A percentile compares a stretch with the other conserved stretches of the same genome.
Conservation (phyloP, 2,329 filamentous ascomycete species). For the Teratosphaeria zuluensis region DNA sequence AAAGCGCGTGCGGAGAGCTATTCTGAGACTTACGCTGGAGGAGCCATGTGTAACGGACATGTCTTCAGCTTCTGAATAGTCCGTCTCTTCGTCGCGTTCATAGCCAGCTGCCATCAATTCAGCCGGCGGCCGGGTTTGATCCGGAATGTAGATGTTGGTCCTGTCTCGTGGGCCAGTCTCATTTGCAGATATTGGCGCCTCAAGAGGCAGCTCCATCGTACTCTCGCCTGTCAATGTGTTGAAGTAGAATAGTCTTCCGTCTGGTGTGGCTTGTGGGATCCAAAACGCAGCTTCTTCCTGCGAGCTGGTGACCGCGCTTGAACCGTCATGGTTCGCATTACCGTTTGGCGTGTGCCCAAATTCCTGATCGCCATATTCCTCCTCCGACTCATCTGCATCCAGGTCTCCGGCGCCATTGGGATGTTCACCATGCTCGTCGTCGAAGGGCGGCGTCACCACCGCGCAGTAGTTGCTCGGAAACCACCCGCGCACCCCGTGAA, state of each 20-base stretch:
- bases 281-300: slow-evolving; percentile 91
- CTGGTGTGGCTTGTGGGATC: slow-evolving; percentile 93
- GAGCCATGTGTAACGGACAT: slow-evolving; percentile 62
- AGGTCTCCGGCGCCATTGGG: slow-evolving; percentile 39
- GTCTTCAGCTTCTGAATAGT: slow-evolving; percentile 70
- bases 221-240: slow-evolving; percentile 95
- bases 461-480: slow-evolving; percentile 99
- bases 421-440: slow-evolving; percentile 53
- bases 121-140: slow-evolving; percentile 78
- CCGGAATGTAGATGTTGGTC: slow-evolving; percentile 78
- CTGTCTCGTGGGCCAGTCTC: slow-evolving; percentile 83
- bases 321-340: slow-evolving; percentile 48
- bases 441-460: slow-evolving; percentile 66
- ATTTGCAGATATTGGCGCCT: slow-evolving; percentile 69
- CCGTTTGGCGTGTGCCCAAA: slow-evolving; percentile 36
- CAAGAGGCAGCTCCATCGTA: slow-evolving; percentile 86
- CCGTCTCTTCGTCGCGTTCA: slow-evolving; percentile 78
- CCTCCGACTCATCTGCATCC: slow-evolving; percentile 50
- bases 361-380: slow-evolving; percentile 51
- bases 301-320: slow-evolving; percentile 43
- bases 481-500: slow-evolving; percentile 94
- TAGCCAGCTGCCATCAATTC: slow-evolving; percentile 79
- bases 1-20: slow-evolving; percentile 11
- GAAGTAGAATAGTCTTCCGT: slow-evolving; percentile 92
- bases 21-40: slow-evolving; percentile 49